Percentiles rank a stretch among this genome's conserved stretches.
Evolutionary conservation across 2,329 filamentous ascomycete genomes (phyloP).

Genomic region (Fusarium albidum): DNA sequence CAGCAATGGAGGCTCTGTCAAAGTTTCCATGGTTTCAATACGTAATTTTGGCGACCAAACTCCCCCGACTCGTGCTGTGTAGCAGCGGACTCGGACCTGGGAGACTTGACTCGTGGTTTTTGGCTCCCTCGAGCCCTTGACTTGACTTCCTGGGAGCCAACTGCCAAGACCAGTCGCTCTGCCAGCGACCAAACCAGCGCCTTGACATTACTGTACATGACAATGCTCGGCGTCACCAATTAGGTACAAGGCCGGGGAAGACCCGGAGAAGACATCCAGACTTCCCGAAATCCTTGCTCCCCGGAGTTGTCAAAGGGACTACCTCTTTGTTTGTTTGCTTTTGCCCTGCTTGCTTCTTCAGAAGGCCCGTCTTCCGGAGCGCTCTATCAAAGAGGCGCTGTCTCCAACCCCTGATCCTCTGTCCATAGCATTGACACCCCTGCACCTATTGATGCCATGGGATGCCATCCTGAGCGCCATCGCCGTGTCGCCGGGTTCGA

Average conservation of each 20-base stretch:
- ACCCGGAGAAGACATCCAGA: neutral
- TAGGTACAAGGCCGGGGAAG: conserved; percentile 10
- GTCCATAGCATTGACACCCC: conserved; percentile 9
- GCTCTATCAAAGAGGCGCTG: conserved; percentile 11
- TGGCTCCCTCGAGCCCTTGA: conserved; percentile 3
- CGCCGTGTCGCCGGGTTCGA: conserved; percentile 22
- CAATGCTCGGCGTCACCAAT: conserved; percentile 21
- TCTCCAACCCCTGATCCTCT: conserved; percentile 24
- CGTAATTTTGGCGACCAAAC: conserved; percentile 30
- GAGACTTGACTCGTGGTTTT: conserved; percentile 23
- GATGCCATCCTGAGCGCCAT: conserved; percentile 8
- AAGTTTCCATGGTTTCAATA: conserved; percentile 12
- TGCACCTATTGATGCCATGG: conserved; percentile 6
- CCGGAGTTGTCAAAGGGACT: conserved; percentile 2
- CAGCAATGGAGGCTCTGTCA: neutral
- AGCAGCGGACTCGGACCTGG: conserved; percentile 2
- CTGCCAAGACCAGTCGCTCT: conserved; percentile 25
- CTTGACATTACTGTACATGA: conserved; percentile 16
- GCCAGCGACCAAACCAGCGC: conserved; percentile 19
- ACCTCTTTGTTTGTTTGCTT: neutral
- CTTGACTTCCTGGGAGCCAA: conserved; percentile 16
- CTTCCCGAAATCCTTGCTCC: neutral
- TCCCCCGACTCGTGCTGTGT: conserved; percentile 17
- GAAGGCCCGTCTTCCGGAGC: conserved; percentile 5
- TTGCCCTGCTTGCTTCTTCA: neutral